phyloP scores from a whole-genome alignment of 2,329 filamentous ascomycete species.

The Ophiostoma quercus region DNA sequence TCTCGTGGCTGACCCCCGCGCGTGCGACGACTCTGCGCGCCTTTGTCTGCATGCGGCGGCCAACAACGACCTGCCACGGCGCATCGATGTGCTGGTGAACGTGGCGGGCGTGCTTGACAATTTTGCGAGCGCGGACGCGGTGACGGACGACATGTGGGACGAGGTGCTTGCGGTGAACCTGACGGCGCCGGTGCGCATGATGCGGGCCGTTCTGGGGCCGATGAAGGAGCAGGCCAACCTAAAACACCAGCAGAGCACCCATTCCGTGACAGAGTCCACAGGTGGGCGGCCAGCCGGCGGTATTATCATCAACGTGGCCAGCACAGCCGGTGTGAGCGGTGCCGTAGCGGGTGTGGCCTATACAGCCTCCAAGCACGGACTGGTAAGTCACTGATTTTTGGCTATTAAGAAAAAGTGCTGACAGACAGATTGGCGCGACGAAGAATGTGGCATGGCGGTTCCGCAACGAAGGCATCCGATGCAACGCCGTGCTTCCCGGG shows the following conservation, averaged over 20 bases:
- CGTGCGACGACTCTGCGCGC: conserved; percentile 34
- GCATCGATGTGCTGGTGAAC: conserved; percentile 52
- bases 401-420: neutral
- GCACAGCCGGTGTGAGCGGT: conserved; percentile 41
- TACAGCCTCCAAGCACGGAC: conserved; percentile 35
- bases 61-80: conserved; percentile 28
- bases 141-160: conserved; percentile 34
- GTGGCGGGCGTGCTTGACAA: conserved; percentile 48
- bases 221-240: conserved; percentile 40
- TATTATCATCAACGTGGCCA: conserved; percentile 46
- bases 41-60: conserved; percentile 32
- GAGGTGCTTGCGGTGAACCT: conserved; percentile 41
- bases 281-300: conserved; percentile 30
- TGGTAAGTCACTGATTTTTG: conserved; percentile 27
- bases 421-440: conserved; percentile 37
- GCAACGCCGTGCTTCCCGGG: conserved; percentile 42
- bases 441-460: conserved; percentile 46
- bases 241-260: neutral
- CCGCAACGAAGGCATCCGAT: conserved; percentile 41
- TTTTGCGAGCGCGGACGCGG: conserved; percentile 40
- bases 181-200: conserved; percentile 49
- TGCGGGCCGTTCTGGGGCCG: conserved; percentile 40
- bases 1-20: conserved; percentile 31
- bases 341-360: conserved; percentile 36
- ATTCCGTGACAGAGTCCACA: neutral